Base-by-base conservation (phyloP, 441 rosid species). In the Gossypium gossypioides region DNA sequence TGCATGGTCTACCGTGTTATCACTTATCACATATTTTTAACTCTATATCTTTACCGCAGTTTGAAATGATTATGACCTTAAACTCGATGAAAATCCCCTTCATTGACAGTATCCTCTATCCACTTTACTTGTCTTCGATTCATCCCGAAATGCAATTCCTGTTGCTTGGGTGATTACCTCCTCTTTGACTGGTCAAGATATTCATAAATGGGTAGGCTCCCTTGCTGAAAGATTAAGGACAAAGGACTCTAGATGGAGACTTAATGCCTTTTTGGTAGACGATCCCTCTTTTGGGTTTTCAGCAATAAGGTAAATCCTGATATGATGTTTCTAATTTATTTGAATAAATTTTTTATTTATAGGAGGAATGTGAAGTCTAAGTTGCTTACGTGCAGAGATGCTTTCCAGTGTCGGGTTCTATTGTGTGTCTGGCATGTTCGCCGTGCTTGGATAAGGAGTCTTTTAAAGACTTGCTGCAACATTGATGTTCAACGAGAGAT, bases 81-180 rank as follows among this genome's bases (percentile, higher is more conserved):
- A 56, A 18, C 67, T 46, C 8, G 16, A 4, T 37, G 51, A 54
- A 65, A 22, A 56, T 72, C 9, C 58, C 22, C 15, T 66, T 48
- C 37, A 67, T 75, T 75, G 75, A 62, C 88, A 86, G 88, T 74
- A 81, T 80, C 86, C 85, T 27, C 68, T 86, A 34, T 82, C 80
- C 72, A 81, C 81, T 68, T 74, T 84, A 54, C 84, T 86, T 12
- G 85, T 82, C 56, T 86, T 86, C 74, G 83, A 84, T 74, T 74
- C 78, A 2, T 79, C 82, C 71, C 84, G 72, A 64, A 81, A 81
- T 75, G 90, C 88, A 57, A 81, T 84, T 74, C 85, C 88, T 6
- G 80, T 86, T 80, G 86, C 88, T 66, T 86, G 90, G 90, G 70
- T 86, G 71, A 79, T 86, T 77, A 48, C 82, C 58, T 79, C 87